phyloP scores from a whole-genome alignment of 179 eudicot genomes.

The Silene coronaria region DNA sequence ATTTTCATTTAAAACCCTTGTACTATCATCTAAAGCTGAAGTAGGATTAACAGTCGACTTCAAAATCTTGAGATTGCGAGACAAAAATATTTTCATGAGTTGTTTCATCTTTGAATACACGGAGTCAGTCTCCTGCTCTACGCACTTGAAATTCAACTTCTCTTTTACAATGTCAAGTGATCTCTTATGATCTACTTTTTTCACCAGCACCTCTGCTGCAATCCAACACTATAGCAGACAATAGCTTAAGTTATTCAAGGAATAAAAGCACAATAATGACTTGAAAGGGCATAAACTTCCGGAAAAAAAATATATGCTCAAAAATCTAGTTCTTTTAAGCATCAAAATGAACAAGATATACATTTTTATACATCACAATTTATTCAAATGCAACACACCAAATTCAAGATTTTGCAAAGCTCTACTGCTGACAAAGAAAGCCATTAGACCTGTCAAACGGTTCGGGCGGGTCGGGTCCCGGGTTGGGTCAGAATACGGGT shows the following conservation, averaged over 20 bases:
- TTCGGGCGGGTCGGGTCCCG: too few relatives aligned
- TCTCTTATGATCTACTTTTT: constrained; percentile 42
- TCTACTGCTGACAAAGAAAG: constrained; percentile 1
- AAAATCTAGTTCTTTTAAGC: neutral
- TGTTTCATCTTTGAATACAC: constrained; percentile 38
- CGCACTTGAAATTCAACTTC: constrained; percentile 41
- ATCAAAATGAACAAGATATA: neutral
- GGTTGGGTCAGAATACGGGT: too few relatives aligned
- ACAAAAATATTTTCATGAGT: constrained; percentile 35
- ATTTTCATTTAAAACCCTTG: constrained; percentile 20
- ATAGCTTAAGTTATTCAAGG: neutral
- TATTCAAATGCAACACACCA: neutral
- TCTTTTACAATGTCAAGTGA: constrained; percentile 40
- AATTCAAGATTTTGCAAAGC: neutral
- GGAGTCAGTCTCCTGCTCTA: constrained; percentile 36
- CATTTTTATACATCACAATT: neutral
- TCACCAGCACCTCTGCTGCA: constrained; percentile 47
- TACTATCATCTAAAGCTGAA: constrained; percentile 19
- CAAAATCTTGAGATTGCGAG: constrained; percentile 16
- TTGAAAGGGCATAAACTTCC: neutral
- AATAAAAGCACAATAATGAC: neutral
- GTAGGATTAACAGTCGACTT: constrained; percentile 19
- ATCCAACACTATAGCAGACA: constrained; percentile 56
- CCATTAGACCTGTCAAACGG: too few relatives aligned
- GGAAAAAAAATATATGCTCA: neutral